Conservation (phyloP, 148 eudicot genomes). For the Arctostaphylos glauca region DNA sequence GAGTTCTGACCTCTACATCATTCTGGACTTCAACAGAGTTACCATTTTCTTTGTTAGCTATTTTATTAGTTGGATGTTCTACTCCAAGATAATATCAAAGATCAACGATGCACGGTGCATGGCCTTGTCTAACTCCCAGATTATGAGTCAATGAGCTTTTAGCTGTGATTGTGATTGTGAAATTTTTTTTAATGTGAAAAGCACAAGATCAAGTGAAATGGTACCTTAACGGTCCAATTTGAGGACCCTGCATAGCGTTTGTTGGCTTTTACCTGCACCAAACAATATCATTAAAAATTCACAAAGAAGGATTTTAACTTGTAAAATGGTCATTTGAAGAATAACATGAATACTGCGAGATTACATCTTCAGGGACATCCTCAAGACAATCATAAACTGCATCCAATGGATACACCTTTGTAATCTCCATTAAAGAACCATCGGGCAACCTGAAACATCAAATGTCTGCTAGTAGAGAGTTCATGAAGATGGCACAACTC, state of each 20-base stretch:
- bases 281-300: conserved; percentile 8
- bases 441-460: conserved; percentile 75
- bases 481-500: not conserved
- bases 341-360: not conserved
- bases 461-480: conserved; percentile 8
- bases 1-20: not conserved
- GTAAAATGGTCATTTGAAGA: not conserved
- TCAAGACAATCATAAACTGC: conserved; percentile 88
- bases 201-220: conserved; percentile 5
- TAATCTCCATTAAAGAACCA: conserved; percentile 93
- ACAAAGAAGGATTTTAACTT: not conserved
- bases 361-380: conserved; percentile 98
- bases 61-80: not conserved
- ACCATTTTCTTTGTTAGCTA: not conserved
- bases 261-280: conserved; percentile 72
- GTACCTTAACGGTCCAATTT: conserved; percentile 95
- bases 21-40: not conserved
- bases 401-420: conserved; percentile 92
- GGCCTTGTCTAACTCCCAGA: not conserved
- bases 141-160: not conserved
- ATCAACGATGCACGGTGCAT: not conserved
- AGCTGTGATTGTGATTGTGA: not conserved
- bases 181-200: not conserved
- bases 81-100: not conserved
- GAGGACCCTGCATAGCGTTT: conserved; percentile 92